These are phyloP conservation scores for Psilocybe mexicana DNA, from an alignment of 1,284 basidiomycete species.

Conservation along the genomic window DNA sequence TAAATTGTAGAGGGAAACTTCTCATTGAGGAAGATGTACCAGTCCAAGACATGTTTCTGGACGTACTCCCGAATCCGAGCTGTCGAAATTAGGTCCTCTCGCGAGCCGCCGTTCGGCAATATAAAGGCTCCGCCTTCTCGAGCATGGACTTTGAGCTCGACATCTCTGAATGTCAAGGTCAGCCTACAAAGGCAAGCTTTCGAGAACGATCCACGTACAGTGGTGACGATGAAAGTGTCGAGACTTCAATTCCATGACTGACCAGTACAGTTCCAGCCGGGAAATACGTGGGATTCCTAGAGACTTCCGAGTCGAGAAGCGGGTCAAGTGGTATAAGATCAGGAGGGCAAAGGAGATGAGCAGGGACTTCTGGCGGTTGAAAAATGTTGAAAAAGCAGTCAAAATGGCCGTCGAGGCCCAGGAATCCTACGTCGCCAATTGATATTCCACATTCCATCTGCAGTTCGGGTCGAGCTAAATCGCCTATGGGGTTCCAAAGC, in stretches of 20 bases:
- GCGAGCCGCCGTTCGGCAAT: slow-evolving; percentile 9
- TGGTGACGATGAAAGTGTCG: not conserved
- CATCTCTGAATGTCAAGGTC: not conserved
- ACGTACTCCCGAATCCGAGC: slow-evolving; percentile 1
- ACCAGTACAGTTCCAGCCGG: slow-evolving; percentile 9
- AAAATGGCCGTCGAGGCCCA: slow-evolving; percentile 14
- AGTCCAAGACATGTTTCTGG: slow-evolving; percentile 7
- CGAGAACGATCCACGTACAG: slow-evolving; percentile 2
- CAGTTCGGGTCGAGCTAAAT: slow-evolving; percentile 4
- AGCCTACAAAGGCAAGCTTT: too few species aligned
- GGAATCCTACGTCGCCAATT: slow-evolving; percentile 21
- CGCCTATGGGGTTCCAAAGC: slow-evolving; percentile 7
- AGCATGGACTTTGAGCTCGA: not conserved
- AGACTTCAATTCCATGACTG: slow-evolving; percentile 11
- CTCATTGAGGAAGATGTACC: slow-evolving; percentile 9
- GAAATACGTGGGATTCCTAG: slow-evolving; percentile 4
- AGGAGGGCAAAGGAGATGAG: slow-evolving; percentile 10
- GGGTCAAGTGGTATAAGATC: slow-evolving; percentile 11
- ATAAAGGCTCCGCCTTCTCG: slow-evolving; percentile 10
- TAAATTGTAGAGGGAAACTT: not conserved
- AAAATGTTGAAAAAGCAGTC: slow-evolving; percentile 21
- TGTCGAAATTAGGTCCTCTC: slow-evolving; percentile 7
- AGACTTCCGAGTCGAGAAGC: slow-evolving; percentile 9
- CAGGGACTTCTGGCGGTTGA: slow-evolving; percentile 4
- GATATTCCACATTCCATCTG: slow-evolving; percentile 5